A percentile compares a stretch with the other conserved stretches of the same genome.
phyloP scores from a whole-genome alignment of 2,329 filamentous ascomycete species.

The Penicillium sp. region DNA sequence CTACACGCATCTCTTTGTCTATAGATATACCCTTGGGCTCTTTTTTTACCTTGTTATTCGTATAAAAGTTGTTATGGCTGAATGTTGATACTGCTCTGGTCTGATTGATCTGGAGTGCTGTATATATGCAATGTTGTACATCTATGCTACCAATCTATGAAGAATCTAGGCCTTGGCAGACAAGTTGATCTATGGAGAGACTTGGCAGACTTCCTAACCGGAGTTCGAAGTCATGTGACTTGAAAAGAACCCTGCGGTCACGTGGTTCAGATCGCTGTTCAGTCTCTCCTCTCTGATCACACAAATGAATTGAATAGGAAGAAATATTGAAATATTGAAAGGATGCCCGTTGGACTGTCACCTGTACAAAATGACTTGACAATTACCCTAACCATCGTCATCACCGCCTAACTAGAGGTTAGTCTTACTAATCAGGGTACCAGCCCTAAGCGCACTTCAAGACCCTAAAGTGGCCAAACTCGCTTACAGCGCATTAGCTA shows the following conservation, averaged over 20 bases:
- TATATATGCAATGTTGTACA: background rate
- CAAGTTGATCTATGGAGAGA: background rate
- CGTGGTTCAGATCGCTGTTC: background rate
- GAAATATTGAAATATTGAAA: background rate
- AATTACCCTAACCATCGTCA: background rate
- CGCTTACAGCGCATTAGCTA: conserved; percentile 43
- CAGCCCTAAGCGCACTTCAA: conserved; percentile 31
- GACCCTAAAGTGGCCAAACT: conserved; percentile 26
- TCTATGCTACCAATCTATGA: background rate
- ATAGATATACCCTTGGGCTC: conserved; percentile 27
- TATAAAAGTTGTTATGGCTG: conserved; percentile 19
- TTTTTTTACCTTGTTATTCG: conserved; percentile 12
- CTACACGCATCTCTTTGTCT: conserved; percentile 13
- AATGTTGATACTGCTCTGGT: conserved; percentile 8
- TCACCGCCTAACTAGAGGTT: background rate
- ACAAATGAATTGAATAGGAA: background rate
- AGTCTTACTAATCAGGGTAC: conserved; percentile 13
- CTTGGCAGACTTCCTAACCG: background rate
- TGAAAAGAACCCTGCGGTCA: background rate
- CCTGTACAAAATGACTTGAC: background rate
- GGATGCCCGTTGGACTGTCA: background rate
- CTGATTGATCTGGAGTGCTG: background rate
- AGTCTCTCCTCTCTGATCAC: background rate
- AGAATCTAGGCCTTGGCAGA: background rate
- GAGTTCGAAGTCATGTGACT: background rate